Evolutionary conservation across 2,329 filamentous ascomycete genomes (phyloP).

Genomic region (Coniochaeta sp.): DNA sequence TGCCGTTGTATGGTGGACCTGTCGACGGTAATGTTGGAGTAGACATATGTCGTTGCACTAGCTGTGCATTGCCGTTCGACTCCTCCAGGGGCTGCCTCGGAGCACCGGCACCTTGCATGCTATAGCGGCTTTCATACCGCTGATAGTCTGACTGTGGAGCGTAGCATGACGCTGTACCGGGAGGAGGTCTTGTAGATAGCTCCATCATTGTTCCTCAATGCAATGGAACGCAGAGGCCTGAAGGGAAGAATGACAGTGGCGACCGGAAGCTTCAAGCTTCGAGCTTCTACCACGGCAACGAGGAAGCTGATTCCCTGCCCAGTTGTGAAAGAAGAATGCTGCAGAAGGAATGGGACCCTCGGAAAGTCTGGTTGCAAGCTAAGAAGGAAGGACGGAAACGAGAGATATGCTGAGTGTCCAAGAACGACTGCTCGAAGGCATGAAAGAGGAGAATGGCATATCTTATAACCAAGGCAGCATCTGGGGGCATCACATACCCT

Average conservation of each 20-base stretch:
- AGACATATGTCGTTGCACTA: no score
- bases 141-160: slow-evolving; percentile 37
- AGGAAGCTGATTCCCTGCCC: no score
- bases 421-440: background rate
- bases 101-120: slow-evolving; percentile 13
- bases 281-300: no score
- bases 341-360: background rate
- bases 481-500: background rate
- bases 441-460: slow-evolving; percentile 4
- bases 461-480: slow-evolving; percentile 1
- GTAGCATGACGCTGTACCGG: slow-evolving; percentile 45
- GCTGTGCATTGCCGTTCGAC: slow-evolving; percentile 44
- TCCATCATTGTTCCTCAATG: slow-evolving; percentile 1
- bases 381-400: background rate
- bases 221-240: background rate
- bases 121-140: slow-evolving; percentile 35
- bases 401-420: background rate
- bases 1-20: background rate
- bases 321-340: background rate
- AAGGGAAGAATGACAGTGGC: background rate
- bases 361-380: background rate
- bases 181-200: slow-evolving; percentile 19
- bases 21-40: slow-evolving; percentile 8
- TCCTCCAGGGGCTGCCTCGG: slow-evolving; percentile 41
- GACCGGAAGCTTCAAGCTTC: background rate